A percentile compares a stretch with the other conserved stretches of the same genome.
Conservation (phyloP, 1,284 basidiomycete species). For the Naganishia cerealis region DNA sequence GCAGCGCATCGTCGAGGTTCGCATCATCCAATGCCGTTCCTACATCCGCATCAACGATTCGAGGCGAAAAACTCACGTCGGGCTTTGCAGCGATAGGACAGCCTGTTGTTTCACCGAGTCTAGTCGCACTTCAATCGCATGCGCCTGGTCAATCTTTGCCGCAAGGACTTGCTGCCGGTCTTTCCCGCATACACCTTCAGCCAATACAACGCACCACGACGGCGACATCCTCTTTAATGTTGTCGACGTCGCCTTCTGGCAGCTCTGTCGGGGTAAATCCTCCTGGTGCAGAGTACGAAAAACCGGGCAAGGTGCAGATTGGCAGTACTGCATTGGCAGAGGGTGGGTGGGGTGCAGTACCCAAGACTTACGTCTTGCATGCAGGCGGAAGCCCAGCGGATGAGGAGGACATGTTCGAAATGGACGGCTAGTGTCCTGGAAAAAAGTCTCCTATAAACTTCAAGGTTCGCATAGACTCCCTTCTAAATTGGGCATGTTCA, state of each 20-base stretch:
- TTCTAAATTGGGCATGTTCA: background rate
- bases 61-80: slow-evolving; percentile 20
- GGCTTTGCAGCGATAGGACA: slow-evolving; percentile 32
- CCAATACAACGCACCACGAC: slow-evolving; percentile 13
- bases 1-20: slow-evolving; percentile 41
- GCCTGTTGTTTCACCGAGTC: slow-evolving; percentile 44
- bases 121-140: slow-evolving; percentile 49
- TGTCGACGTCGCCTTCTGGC: slow-evolving; percentile 10
- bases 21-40: slow-evolving; percentile 19
- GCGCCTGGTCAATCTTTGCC: slow-evolving; percentile 53
- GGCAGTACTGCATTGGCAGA: slow-evolving; percentile 9
- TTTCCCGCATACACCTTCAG: slow-evolving; percentile 52
- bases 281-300: slow-evolving; percentile 10
- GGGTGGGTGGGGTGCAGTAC: slow-evolving; percentile 9
- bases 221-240: background rate
- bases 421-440: slow-evolving; percentile 39
- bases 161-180: slow-evolving; percentile 50
- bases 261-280: slow-evolving; percentile 8
- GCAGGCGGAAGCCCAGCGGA: slow-evolving; percentile 27
- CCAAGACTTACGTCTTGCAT: slow-evolving; percentile 30
- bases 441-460: background rate
- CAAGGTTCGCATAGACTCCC: background rate
- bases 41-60: background rate
- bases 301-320: slow-evolving; percentile 8
- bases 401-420: slow-evolving; percentile 43